Percentiles rank a stretch among this genome's conserved stretches.
These are phyloP conservation scores for Pleodorina starrii DNA, from an alignment of 139 green algal genomes.

Conservation along the genomic window DNA sequence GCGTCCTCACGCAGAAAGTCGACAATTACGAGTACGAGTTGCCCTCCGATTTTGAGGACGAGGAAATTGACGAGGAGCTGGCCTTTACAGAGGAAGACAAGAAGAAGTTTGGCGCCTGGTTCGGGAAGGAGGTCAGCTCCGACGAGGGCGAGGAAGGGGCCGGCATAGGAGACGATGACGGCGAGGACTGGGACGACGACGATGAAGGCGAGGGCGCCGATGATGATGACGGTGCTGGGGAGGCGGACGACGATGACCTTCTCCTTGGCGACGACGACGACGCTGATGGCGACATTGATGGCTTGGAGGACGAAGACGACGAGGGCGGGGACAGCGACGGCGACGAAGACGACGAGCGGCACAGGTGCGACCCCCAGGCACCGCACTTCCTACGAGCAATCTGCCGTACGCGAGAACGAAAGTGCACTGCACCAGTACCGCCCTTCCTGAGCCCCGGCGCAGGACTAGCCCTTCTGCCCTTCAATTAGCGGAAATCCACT, in stretches of 20 bases:
- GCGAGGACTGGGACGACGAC: slow-evolving; percentile 53
- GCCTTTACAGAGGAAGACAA: slow-evolving; percentile 94
- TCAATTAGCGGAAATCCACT: too few species aligned
- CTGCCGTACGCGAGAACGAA: too few species aligned
- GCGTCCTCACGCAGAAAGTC: slow-evolving; percentile 72
- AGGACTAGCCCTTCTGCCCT: too few species aligned
- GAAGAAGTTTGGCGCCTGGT: slow-evolving; percentile 81
- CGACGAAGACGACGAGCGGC: slow-evolving; percentile 40
- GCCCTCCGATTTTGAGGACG: slow-evolving; percentile 92
- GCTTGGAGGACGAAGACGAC: slow-evolving; percentile 51
- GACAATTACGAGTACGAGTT: slow-evolving; percentile 95
- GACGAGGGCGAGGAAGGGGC: slow-evolving; percentile 62
- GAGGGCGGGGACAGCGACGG: slow-evolving; percentile 12
- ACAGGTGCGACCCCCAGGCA: too few species aligned
- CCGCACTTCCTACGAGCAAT: too few species aligned
- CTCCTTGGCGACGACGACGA: slow-evolving; percentile 62
- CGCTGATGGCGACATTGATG: slow-evolving; percentile 54
- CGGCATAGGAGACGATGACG: slow-evolving; percentile 53
- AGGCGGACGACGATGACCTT: slow-evolving; percentile 46
- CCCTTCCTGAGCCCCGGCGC: too few species aligned
- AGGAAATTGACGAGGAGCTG: slow-evolving; percentile 96
- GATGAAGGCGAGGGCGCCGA: slow-evolving; percentile 35
- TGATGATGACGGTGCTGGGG: slow-evolving; percentile 43
- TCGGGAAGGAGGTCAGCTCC: slow-evolving; percentile 65
- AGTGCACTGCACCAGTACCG: too few species aligned